Evolutionary conservation across 768 basidiomycete species (phyloP), one percentile per base, ranked within the genome.

Genomic region (Pleurotus salmoneostramineus): DNA sequence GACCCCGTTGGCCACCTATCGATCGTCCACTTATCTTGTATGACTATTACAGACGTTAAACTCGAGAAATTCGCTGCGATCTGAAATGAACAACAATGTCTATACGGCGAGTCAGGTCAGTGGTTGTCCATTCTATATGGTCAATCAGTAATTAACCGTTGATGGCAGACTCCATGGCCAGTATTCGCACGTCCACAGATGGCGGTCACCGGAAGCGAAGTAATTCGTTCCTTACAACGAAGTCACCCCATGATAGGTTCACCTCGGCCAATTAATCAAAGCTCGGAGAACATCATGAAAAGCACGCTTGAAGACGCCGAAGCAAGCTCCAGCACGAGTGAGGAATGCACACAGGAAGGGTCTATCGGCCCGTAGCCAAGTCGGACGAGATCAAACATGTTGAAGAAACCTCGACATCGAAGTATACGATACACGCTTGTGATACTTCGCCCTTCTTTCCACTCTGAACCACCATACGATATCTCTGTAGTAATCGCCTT

Each of bases 1-100:
- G 35, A 6, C 40, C 4, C 37, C n/a, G n/a, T 42, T n/a, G 6
- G 42, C 37, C n/a, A 40, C 37, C 10, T 40, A 5, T 44, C 21
- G 11, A 7, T 21, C 3, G 21, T 11, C 12, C 27, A 35, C 37
- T 48, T 11, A 52, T 48, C 10, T 15, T 2, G 11, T 17, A 14
- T 15, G 37, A 10, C 37, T 3, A 3, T 40, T n/a, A 2, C 37
- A 70, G 69, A 70, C 66, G 6, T 50, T 70, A 2, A 70, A 70
- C 56, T 65, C 63, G 5, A 65, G 67, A 5, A 62, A 64, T 40
- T 64, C 66, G 0, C 59, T 70, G 5, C 65, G 69, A 17, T 55
- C 40, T 10, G 37, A 55, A 31, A 15, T 55, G 15, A n/a, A 31
- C 6, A 55, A 55, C 27, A 55, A 55, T 21, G 37, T 55, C 4